Evolutionary conservation across 306 rosid species (phyloP).

Genomic region (Phaseolus lunatus): DNA sequence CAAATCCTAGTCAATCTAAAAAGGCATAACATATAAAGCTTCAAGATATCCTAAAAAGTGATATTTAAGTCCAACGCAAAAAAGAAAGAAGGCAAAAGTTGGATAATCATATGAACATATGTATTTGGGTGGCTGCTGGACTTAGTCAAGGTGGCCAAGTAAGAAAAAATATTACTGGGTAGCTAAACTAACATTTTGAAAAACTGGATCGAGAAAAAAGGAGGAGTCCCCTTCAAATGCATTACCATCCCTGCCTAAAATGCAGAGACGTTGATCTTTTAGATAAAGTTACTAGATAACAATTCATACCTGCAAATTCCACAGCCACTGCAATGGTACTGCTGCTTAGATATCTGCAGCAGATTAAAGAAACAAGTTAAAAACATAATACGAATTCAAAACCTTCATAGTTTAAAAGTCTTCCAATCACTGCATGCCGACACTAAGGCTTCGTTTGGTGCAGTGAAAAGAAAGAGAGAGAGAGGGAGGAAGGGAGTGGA

Average conservation of each 20-base stretch:
- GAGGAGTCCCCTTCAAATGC: neutral
- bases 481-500: too few relatives aligned
- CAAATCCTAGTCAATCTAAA: neutral
- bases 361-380: conserved; percentile 4
- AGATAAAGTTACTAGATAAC: conserved; percentile 6
- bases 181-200: neutral
- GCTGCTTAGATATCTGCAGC: conserved; percentile 73
- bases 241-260: neutral
- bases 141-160: neutral
- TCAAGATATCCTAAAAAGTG: neutral
- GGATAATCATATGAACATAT: neutral
- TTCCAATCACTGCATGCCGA: neutral
- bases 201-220: neutral
- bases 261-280: neutral
- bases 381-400: neutral
- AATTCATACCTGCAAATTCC: conserved; percentile 85
- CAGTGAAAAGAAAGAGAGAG: too few relatives aligned
- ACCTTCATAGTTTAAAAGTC: neutral
- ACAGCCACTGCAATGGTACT: conserved; percentile 87
- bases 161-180: neutral
- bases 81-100: neutral
- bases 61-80: neutral
- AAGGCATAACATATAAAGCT: neutral
- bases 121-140: neutral
- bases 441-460: neutral